Evolutionary conservation across 768 basidiomycete genomes (phyloP).

Genomic region (Daedalea quercina): DNA sequence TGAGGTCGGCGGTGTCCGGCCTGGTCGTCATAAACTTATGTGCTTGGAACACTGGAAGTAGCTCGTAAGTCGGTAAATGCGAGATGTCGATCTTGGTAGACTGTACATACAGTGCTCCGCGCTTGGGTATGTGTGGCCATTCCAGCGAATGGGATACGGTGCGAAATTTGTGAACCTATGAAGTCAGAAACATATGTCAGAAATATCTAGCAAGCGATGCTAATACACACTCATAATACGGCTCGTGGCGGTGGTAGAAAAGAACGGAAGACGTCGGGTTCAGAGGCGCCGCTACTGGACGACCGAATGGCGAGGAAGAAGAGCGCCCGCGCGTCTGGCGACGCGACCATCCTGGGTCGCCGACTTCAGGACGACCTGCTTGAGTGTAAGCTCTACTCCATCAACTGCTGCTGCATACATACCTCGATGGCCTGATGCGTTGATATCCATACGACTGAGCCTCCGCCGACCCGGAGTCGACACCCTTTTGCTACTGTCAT

Average conservation of each 20-base stretch:
- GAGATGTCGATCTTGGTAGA: not conserved
- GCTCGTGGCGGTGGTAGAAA: not conserved
- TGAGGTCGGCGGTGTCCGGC: conserved; percentile 10
- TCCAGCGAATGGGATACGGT: not conserved
- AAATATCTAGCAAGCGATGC: not conserved
- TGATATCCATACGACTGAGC: too few species aligned
- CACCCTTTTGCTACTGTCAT: too few species aligned
- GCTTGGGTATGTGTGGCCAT: not conserved
- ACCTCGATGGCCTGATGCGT: too few species aligned
- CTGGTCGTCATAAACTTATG: conserved; percentile 4
- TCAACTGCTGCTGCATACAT: too few species aligned
- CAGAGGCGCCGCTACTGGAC: too few species aligned
- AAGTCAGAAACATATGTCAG: too few species aligned
- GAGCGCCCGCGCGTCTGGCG: too few species aligned
- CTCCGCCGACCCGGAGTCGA: too few species aligned
- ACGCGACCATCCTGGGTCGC: too few species aligned
- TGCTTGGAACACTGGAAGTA: conserved; percentile 6
- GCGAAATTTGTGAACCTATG: not conserved
- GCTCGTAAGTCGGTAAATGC: not conserved
- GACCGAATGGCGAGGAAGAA: too few species aligned
- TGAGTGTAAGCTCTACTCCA: too few species aligned
- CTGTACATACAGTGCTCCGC: not conserved
- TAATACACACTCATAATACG: not conserved
- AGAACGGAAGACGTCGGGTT: not conserved
- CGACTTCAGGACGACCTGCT: too few species aligned